Conservation (phyloP, 2,329 filamentous ascomycete species). For the Diplodia mutila region DNA sequence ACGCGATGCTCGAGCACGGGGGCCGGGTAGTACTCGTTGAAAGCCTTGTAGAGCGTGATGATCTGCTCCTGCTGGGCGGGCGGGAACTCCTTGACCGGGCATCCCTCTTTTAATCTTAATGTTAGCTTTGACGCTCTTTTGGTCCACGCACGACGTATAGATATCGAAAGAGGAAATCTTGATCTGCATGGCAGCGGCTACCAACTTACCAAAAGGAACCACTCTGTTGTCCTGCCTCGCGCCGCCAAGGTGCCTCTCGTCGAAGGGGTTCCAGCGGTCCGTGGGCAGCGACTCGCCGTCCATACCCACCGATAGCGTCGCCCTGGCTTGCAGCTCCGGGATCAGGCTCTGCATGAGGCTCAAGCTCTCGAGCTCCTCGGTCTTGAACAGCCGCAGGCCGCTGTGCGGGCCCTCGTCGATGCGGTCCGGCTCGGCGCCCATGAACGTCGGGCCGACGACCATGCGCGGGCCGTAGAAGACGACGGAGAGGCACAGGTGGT, state of each 20-base stretch:
- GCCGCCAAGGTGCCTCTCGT: conserved; percentile 77
- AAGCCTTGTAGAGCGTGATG: conserved; percentile 64
- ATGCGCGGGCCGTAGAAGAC: conserved; percentile 70
- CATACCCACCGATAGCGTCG: conserved; percentile 54
- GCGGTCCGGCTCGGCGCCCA: conserved; percentile 76
- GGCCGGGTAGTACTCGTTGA: conserved; percentile 68
- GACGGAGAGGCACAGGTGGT: conserved; percentile 74
- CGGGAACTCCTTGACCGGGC: conserved; percentile 40
- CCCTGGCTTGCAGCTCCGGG: conserved; percentile 50
- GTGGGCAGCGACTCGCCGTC: conserved; percentile 39
- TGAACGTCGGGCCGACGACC: conserved; percentile 74
- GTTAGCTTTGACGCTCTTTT: neutral
- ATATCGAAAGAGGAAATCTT: neutral
- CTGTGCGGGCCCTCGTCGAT: conserved; percentile 67
- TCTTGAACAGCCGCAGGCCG: conserved; percentile 68
- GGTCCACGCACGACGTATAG: neutral
- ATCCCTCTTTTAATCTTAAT: neutral
- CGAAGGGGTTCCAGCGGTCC: conserved; percentile 78
- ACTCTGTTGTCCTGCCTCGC: conserved; percentile 78
- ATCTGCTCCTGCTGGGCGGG: conserved; percentile 58
- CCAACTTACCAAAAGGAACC: conserved; percentile 60
- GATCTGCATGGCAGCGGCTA: neutral
- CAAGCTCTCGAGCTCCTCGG: conserved; percentile 68
- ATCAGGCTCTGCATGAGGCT: conserved; percentile 68
- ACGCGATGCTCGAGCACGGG: conserved; percentile 60